Conservation (phyloP, 176 grass and related monocot species). For the Melocanna baccifera region DNA sequence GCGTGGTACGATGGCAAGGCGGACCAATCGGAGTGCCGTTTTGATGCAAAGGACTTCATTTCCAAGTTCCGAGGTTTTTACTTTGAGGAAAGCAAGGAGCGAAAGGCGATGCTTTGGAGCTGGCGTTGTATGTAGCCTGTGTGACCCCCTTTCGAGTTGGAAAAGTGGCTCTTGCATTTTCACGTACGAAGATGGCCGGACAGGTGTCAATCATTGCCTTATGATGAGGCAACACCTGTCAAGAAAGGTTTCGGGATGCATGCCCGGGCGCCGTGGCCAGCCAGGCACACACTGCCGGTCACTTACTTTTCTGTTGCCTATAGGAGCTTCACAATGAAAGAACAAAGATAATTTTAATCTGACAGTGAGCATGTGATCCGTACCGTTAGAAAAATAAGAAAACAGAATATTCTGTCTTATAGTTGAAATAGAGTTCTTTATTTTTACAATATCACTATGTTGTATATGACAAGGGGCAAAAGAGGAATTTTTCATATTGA, state of each 20-base stretch:
- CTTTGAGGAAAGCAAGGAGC: neutral
- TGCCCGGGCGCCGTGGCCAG: neutral
- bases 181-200: neutral
- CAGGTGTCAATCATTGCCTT: conserved; percentile 53
- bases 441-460: too few species aligned
- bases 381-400: too few species aligned
- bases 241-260: conserved; percentile 19
- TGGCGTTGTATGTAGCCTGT: too few species aligned
- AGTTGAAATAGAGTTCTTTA: too few species aligned
- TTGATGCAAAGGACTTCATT: neutral
- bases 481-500: too few species aligned
- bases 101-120: neutral
- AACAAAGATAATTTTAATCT: too few species aligned
- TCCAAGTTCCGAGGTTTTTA: neutral
- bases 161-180: neutral
- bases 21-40: neutral
- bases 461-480: too few species aligned
- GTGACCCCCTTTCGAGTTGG: neutral
- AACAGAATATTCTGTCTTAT: too few species aligned
- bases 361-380: too few species aligned
- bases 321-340: too few species aligned
- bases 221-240: conserved; percentile 46
- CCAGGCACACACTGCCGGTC: too few species aligned
- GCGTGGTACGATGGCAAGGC: neutral
- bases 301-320: too few species aligned